Base-by-base conservation (phyloP, 176 grass and related monocot species). In the Triticum monococcum region DNA sequence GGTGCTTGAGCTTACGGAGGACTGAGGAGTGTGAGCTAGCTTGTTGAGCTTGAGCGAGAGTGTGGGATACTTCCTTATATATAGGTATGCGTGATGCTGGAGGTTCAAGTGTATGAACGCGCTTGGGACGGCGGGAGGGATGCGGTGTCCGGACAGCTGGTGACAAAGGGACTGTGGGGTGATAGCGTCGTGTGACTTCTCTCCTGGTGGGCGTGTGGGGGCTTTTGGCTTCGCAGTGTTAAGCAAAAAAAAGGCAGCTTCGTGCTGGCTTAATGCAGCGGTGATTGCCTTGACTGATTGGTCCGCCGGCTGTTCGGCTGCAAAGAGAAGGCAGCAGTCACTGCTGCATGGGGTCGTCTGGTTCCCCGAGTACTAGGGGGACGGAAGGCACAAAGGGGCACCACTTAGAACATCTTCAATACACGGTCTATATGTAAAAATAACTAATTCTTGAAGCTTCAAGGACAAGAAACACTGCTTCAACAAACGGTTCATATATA, bases 41-140 rank as follows among this genome's bases (percentile, higher is more conserved):
- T 18, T 7, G 16, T 14, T 8, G 52, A 46, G 38, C 7, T 64
- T 48, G 12, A 75, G 70, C 7, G 28, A 56, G 13, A 38, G 8
- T 26, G 54, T 3, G 57, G 5, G 48, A 20, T 16, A 37, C 28
- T 30, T 30, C 28, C 28, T 41, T 71, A 86, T 90, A 23, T 90
- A 90, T 90, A 90, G 79, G 71, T 90, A 64, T 82, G 88, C 22
- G 25, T 54, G 33, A 18, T 72, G 18, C 20, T 18, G 18, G 68
- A 70, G 68, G 33, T 70, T 70, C 7, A 67, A 67, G 28, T 8
- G 28, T 14, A 54, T 68, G 20, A 41, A 89, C 88, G 88, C 88
- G 88, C 61, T 57, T 54, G 50, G 50, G 50, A 48, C 68, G 17
- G 83, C 81, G 75, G 81, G 46, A 70, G 36, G 7, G 25, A 25